Evolutionary conservation across 148 eudicot species (phyloP).

Genomic region (Beta vulgaris): DNA sequence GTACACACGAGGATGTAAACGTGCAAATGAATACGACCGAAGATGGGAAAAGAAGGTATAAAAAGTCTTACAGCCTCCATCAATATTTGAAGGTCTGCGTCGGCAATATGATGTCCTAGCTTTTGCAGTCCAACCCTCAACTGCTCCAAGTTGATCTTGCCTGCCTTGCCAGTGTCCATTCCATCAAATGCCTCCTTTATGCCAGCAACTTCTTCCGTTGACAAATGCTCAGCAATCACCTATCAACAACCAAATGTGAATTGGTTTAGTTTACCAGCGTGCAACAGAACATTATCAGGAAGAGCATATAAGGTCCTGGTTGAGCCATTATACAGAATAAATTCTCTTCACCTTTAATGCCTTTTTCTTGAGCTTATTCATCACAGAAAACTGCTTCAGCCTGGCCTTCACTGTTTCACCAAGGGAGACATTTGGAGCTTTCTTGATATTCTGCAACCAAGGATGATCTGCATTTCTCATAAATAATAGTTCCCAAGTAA

Average conservation of each 20-base stretch:
- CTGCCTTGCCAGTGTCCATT: constrained; percentile 66
- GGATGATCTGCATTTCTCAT: constrained; percentile 58
- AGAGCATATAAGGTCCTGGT: background rate
- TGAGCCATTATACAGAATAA: background rate
- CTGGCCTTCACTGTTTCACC: constrained; percentile 90
- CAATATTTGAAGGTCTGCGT: constrained; percentile 70
- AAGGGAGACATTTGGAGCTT: constrained; percentile 73
- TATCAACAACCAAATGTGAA: constrained; percentile 20
- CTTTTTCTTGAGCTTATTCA: constrained; percentile 90
- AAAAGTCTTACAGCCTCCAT: constrained; percentile 60
- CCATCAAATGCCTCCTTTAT: constrained; percentile 65
- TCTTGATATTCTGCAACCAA: constrained; percentile 73
- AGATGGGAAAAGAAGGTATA: background rate
- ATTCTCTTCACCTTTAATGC: constrained; percentile 51
- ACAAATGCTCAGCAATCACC: constrained; percentile 90
- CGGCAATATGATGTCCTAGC: constrained; percentile 67
- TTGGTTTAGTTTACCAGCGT: constrained; percentile 2
- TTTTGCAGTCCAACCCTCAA: constrained; percentile 51
- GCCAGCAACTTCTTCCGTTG: constrained; percentile 73
- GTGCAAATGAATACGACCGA: background rate
- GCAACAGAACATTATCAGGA: background rate
- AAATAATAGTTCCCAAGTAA: constrained; percentile 16
- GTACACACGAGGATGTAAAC: background rate
- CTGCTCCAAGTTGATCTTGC: constrained; percentile 66
- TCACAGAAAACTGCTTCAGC: constrained; percentile 78